Conservation (phyloP, 208 protist genomes). For the Crithidia fasciculata region DNA sequence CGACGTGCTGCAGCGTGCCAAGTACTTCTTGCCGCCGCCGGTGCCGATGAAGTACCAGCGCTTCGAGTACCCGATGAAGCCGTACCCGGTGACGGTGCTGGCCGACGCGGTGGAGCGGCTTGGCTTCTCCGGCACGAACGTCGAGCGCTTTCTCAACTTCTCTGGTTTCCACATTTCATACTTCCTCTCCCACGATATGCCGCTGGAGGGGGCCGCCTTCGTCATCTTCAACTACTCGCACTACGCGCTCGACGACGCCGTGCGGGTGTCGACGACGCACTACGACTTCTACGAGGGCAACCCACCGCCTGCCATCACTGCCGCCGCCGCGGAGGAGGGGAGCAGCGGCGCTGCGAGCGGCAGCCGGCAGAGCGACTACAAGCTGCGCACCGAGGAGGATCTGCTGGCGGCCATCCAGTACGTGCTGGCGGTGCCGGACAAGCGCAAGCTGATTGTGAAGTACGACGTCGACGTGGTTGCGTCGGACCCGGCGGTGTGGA, state of each 20-base stretch:
- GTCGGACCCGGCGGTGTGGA: slow-evolving; percentile 64
- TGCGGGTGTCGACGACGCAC: slow-evolving; percentile 63
- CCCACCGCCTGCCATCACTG: slow-evolving; percentile 21
- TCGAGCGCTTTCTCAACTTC: slow-evolving; percentile 86
- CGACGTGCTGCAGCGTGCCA: slow-evolving; percentile 55
- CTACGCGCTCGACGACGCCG: slow-evolving; percentile 69
- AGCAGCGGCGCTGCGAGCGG: slow-evolving; percentile 4
- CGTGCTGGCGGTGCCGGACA: slow-evolving; percentile 47
- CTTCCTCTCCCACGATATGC: slow-evolving; percentile 83
- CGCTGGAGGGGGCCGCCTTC: slow-evolving; percentile 66
- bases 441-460: slow-evolving; percentile 79
- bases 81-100: slow-evolving; percentile 88
- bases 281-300: slow-evolving; percentile 67
- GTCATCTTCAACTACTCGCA: slow-evolving; percentile 86
- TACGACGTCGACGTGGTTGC: slow-evolving; percentile 65
- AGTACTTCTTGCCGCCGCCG: slow-evolving; percentile 72
- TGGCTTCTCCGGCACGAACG: slow-evolving; percentile 67
- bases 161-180: slow-evolving; percentile 90
- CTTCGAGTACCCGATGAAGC: slow-evolving; percentile 85
- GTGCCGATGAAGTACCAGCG: slow-evolving; percentile 42
- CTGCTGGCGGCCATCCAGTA: slow-evolving; percentile 56
- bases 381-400: slow-evolving; percentile 48
- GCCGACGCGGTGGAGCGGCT: slow-evolving; percentile 83
- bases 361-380: slow-evolving; percentile 31
- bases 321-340: slow-evolving; percentile 14